Base-by-base conservation (phyloP, 805 yeast genomes). In the Metschnikowia cerradonensis region DNA sequence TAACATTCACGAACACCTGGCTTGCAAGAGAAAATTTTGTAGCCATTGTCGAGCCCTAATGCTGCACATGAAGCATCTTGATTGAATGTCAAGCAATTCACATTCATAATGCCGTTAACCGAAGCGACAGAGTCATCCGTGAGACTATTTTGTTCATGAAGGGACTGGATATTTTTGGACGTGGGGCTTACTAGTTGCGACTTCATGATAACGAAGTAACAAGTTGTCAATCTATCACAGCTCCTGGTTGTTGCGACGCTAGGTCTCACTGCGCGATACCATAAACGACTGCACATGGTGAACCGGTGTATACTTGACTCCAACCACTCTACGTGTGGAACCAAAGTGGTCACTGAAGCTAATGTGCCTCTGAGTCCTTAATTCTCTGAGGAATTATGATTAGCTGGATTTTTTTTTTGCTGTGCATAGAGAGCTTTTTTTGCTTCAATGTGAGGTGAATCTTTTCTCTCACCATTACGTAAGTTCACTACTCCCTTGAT, bases 41-140 rank as follows among this genome's bases (percentile, higher is more conserved):
- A 84, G 11, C 86, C 82, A 40, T 72, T 71, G 40, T 77, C 76
- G 5, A 85, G 76, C 1, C 95, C 94, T 1, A 86, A 81, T 0
- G 94, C 86, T 15, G 90, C 76, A 67, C 97, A 89, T 63, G 77
- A 77, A 53, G 84, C 84, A 70, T 92, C 97, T 75, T 92, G 99
- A 70, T 94, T 92, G 78, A 91, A 90, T 1, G 73, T 67, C 37
- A 73, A 70, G 60, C 62, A 73, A 52, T 73, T 74, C 48, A 73
- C 76, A 19, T 58, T 53, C 31, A 37, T 35, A 23, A 14, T 26
- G 6, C 41, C 48, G 17, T 26, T 36, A 11, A 23, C 32, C 22
- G 35, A 35, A 6, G 23, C 32, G 19, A 26, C 17, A 23, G 47
- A 26, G 14, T 44, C 47, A 15, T 44, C 47, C 1, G 40, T 17